Percentiles rank a stretch among this genome's conserved stretches.
phyloP scores from a whole-genome alignment of 1,284 basidiomycete species.

The Microbotryum silenes-acaulis region DNA sequence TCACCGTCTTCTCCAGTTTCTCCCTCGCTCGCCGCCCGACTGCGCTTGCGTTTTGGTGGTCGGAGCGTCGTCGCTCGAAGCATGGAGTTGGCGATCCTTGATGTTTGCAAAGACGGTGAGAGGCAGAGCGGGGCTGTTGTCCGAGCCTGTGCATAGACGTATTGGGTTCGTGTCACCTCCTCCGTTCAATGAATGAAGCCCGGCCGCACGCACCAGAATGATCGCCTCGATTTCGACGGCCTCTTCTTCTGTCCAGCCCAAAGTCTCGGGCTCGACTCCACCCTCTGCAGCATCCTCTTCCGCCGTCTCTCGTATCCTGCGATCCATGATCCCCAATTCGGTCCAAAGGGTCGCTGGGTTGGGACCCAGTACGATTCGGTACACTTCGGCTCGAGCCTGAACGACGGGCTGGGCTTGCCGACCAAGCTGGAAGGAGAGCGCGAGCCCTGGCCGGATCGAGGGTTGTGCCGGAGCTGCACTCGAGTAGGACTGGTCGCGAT shows the following conservation, averaged over 20 bases:
- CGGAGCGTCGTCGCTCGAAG: conserved; percentile 31
- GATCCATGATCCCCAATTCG: conserved; percentile 29
- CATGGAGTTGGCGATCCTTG: conserved; percentile 34
- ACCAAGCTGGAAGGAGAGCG: conserved; percentile 17
- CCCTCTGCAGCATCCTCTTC: conserved; percentile 6
- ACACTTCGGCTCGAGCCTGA: conserved; percentile 26
- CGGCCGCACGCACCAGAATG: conserved; percentile 28
- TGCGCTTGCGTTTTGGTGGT: conserved; percentile 29
- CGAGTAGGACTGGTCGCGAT: conserved; percentile 19
- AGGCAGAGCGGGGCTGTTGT: conserved; percentile 34
- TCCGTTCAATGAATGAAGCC: conserved; percentile 31
- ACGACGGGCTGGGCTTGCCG: conserved; percentile 10
- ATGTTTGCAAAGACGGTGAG: conserved; percentile 32
- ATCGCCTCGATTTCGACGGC: conserved; percentile 33
- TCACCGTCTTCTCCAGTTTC: conserved; percentile 12
- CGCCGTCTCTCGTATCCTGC: conserved; percentile 11
- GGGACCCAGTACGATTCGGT: conserved; percentile 34
- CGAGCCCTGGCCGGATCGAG: conserved; percentile 9
- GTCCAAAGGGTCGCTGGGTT: conserved; percentile 34
- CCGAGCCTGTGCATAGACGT: conserved; percentile 16
- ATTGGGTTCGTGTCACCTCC: conserved; percentile 10
- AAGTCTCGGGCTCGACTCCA: conserved; percentile 2
- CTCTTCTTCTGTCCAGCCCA: conserved; percentile 26
- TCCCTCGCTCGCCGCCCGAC: conserved; percentile 17
- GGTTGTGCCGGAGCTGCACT: conserved; percentile 3